Percentiles rank a stretch among this genome's conserved stretches.
Evolutionary conservation across 2,329 filamentous ascomycete species (phyloP).

Genomic region (Bimuria novae-zelandiae): DNA sequence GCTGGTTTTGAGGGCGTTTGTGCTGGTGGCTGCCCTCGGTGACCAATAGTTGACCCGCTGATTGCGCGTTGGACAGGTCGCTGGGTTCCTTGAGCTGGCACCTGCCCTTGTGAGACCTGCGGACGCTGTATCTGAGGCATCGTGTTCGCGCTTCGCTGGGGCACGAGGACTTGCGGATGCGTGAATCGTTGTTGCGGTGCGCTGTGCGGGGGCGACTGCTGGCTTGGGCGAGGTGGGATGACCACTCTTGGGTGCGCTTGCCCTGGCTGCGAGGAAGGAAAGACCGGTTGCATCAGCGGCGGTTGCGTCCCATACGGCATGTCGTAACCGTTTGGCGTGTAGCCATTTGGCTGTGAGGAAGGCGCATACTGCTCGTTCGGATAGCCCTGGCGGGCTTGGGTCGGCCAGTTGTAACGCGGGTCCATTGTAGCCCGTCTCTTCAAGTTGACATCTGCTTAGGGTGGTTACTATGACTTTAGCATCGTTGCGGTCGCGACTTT

Average conservation of each 20-base stretch:
- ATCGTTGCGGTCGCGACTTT: constrained; percentile 14
- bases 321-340: constrained; percentile 33
- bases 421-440: constrained; percentile 30
- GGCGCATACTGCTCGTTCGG: constrained; percentile 36
- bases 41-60: constrained; percentile 20
- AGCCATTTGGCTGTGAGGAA: constrained; percentile 32
- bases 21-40: constrained; percentile 19
- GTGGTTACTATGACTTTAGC: constrained; percentile 12
- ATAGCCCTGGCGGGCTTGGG: constrained; percentile 30
- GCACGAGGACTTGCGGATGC: constrained; percentile 37
- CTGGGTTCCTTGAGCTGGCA: constrained; percentile 24
- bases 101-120: constrained; percentile 34
- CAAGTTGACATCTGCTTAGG: neutral
- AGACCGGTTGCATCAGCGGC: constrained; percentile 27
- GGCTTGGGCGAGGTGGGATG: constrained; percentile 29
- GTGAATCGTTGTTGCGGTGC: constrained; percentile 22
- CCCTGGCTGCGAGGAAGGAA: constrained; percentile 26
- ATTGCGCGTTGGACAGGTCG: constrained; percentile 21
- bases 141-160: constrained; percentile 25
- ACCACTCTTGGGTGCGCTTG: constrained; percentile 21
- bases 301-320: constrained; percentile 27
- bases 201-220: constrained; percentile 30
- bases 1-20: constrained; percentile 45
- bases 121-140: constrained; percentile 32
- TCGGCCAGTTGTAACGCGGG: constrained; percentile 42